These are phyloP conservation scores for Posidonia oceanica DNA, from an alignment of 116 monocot genomes.

Conservation along the genomic window DNA sequence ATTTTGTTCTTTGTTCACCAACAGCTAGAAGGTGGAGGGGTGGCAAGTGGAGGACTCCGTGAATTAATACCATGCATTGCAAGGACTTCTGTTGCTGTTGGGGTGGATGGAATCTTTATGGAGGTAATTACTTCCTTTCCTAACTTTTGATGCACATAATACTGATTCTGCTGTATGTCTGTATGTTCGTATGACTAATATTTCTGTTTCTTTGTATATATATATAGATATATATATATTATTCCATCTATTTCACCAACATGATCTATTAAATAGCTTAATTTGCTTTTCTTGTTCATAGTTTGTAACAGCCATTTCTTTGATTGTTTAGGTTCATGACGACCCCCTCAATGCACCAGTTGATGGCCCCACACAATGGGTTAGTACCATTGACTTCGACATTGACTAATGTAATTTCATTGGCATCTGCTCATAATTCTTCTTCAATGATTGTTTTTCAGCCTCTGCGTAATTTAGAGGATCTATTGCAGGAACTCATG, in stretches of 20 bases:
- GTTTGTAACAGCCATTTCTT: background rate
- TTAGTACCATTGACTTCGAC: slow-evolving; percentile 17
- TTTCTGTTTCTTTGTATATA: background rate
- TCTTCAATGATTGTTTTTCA: slow-evolving; percentile 13
- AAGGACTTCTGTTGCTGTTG: slow-evolving; percentile 81
- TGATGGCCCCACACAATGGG: slow-evolving; percentile 98
- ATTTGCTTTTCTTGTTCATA: background rate
- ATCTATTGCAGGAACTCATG: slow-evolving; percentile 76
- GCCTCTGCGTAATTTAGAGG: slow-evolving; percentile 80
- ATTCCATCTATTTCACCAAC: background rate
- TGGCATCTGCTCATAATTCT: background rate
- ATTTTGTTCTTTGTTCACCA: background rate
- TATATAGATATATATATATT: no score
- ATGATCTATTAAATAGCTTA: no score
- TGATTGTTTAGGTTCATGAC: slow-evolving; percentile 65
- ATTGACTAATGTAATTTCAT: background rate
- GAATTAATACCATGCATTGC: slow-evolving; percentile 96
- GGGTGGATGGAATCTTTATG: slow-evolving; percentile 96
- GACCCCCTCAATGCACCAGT: slow-evolving; percentile 88
- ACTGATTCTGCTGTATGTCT: background rate
- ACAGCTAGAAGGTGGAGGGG: slow-evolving; percentile 91
- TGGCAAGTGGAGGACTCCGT: slow-evolving; percentile 91
- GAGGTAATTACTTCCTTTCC: slow-evolving; percentile 45
- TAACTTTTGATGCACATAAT: background rate
- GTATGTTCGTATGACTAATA: background rate